Conservation (phyloP, 2,329 filamentous ascomycete species). For the Aspergillus fumigatus region DNA sequence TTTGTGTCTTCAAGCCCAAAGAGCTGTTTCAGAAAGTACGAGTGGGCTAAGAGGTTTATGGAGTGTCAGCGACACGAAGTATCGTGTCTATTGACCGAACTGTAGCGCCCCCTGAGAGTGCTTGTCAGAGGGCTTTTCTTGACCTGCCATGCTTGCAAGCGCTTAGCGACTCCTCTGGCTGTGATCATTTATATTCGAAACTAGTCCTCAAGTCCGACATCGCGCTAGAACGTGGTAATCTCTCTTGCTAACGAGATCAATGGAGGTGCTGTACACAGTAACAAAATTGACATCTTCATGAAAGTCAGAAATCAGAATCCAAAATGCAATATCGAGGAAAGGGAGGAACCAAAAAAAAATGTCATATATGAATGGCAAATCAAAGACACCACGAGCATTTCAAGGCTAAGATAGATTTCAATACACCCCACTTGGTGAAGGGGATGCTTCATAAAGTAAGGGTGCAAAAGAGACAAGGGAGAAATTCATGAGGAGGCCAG, state of each 20-base stretch:
- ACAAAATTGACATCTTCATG: not conserved
- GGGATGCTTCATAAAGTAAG: not conserved
- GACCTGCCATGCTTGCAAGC: not conserved
- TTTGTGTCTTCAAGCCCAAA: not conserved
- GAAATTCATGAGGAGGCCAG: not conserved
- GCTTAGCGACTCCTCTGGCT: not conserved
- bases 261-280: too few species aligned
- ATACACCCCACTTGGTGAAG: not conserved
- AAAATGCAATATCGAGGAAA: not conserved
- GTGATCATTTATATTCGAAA: not conserved
- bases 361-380: not conserved
- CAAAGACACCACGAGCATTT: not conserved
- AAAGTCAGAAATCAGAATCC: not conserved
- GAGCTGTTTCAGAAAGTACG: too few species aligned
- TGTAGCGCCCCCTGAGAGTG: not conserved
- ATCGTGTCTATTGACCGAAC: not conserved
- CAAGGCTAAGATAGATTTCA: not conserved
- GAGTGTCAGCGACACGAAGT: not conserved
- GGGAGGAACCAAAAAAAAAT: not conserved
- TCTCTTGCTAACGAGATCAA: too few species aligned
- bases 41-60: not conserved
- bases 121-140: not conserved
- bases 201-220: not conserved
- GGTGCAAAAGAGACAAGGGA: not conserved
- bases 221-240: not conserved